Conservation (phyloP, 495 filamentous ascomycete genomes). For the Penicillium paxilli region DNA sequence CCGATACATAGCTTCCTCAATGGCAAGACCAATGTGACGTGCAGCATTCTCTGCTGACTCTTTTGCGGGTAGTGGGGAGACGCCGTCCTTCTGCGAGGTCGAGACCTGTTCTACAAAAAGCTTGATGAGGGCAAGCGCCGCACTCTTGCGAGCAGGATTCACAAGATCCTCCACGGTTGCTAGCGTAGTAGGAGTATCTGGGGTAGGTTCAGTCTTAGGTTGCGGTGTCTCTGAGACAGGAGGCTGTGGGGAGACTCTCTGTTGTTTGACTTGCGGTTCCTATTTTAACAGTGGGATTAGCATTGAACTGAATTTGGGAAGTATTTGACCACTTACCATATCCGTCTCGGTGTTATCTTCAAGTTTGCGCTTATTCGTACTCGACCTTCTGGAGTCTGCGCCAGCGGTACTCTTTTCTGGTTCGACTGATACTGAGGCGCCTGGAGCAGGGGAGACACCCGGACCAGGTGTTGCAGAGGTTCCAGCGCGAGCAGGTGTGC, state of each 20-base stretch:
- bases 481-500: conserved; percentile 32
- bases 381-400: conserved; percentile 27
- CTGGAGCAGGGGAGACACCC: conserved; percentile 19
- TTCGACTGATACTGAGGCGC: conserved; percentile 24
- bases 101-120: conserved; percentile 54
- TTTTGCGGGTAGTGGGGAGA: conserved; percentile 52
- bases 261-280: conserved; percentile 45
- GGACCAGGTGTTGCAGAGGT: conserved; percentile 33
- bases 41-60: conserved; percentile 53
- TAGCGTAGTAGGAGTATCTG: conserved; percentile 14
- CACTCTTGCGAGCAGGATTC: conserved; percentile 48
- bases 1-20: conserved; percentile 71
- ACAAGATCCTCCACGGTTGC: conserved; percentile 42
- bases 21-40: conserved; percentile 60
- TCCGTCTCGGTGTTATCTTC: conserved; percentile 40
- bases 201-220: conserved; percentile 35
- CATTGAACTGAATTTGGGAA: background rate
- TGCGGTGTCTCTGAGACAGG: conserved; percentile 13
- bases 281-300: conserved; percentile 17
- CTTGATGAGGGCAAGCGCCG: conserved; percentile 52
- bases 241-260: conserved; percentile 31
- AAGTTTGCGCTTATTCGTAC: conserved; percentile 47
- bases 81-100: conserved; percentile 47
- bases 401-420: conserved; percentile 34
- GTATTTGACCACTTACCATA: conserved; percentile 23